Evolutionary conservation across 2,329 filamentous ascomycete species (phyloP).

Genomic region (Samsoniella hepiali): DNA sequence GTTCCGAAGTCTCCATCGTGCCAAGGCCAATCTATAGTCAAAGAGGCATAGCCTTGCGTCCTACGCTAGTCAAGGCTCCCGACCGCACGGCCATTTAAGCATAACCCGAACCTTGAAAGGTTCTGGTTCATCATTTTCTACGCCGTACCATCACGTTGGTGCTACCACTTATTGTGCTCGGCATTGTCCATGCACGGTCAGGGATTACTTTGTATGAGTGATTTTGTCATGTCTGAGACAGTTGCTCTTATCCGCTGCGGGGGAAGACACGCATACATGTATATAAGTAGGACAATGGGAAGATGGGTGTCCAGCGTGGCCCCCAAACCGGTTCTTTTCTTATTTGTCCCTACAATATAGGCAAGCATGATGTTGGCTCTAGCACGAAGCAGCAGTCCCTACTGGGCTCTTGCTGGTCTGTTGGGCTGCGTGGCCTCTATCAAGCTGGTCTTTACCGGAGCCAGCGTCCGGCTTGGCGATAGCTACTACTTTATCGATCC

Average conservation of each 20-base stretch:
- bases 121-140: background rate
- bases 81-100: background rate
- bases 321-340: too few relatives aligned
- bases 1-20: background rate
- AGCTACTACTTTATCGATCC: slow-evolving; percentile 16
- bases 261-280: background rate
- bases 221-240: background rate
- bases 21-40: slow-evolving; percentile 3
- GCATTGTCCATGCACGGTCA: background rate
- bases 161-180: background rate
- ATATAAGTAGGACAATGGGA: background rate
- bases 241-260: background rate
- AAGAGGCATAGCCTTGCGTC: background rate
- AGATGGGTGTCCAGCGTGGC: background rate
- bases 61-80: background rate
- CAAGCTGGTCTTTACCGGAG: slow-evolving; percentile 1
- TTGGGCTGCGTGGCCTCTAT: background rate
- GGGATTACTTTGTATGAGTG: background rate
- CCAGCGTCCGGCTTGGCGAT: slow-evolving; percentile 11
- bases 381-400: background rate
- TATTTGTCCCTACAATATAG: background rate
- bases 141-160: background rate
- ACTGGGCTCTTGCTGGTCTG: background rate
- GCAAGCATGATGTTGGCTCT: background rate
- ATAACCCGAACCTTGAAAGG: background rate